phyloP scores from a whole-genome alignment of 1,284 basidiomycete genomes.

The Irpex lacteus region DNA sequence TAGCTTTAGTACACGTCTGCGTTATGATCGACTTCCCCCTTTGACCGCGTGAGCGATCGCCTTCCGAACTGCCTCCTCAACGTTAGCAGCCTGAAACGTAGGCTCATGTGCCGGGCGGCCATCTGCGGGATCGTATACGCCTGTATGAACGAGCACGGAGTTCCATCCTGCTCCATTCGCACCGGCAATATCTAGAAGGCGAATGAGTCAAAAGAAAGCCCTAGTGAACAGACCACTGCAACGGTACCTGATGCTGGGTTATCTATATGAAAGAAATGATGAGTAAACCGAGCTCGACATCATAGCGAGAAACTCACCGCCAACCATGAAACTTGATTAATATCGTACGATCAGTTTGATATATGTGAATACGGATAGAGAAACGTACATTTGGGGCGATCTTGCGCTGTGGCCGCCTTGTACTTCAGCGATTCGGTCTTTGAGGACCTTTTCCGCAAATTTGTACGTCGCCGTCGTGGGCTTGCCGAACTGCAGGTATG shows the following conservation, averaged over 20 bases:
- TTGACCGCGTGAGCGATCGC: slow-evolving; percentile 49
- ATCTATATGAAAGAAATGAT: slow-evolving; percentile 41
- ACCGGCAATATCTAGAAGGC: slow-evolving; percentile 67
- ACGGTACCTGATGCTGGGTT: slow-evolving; percentile 82
- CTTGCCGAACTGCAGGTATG: slow-evolving; percentile 77
- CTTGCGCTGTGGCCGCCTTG: slow-evolving; percentile 30
- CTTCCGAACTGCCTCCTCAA: slow-evolving; percentile 83
- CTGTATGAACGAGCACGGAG: slow-evolving; percentile 86
- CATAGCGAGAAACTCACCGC: slow-evolving; percentile 50
- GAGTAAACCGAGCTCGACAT: background rate
- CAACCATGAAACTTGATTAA: slow-evolving; percentile 75
- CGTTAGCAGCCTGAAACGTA: slow-evolving; percentile 75
- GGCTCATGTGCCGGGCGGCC: slow-evolving; percentile 75
- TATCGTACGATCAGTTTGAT: no score
- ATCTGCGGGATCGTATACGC: slow-evolving; percentile 78
- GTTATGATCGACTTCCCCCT: background rate
- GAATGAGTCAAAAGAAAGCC: background rate
- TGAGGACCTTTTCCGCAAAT: slow-evolving; percentile 75
- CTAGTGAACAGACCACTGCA: background rate
- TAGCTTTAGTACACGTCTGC: background rate
- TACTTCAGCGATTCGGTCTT: slow-evolving; percentile 48
- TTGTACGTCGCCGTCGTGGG: slow-evolving; percentile 81
- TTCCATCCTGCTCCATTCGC: slow-evolving; percentile 87
- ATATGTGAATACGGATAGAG: no score
- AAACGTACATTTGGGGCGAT: slow-evolving; percentile 38